Base-by-base conservation (phyloP, 2,329 filamentous ascomycete species). In the Macrophomina phaseolina region DNA sequence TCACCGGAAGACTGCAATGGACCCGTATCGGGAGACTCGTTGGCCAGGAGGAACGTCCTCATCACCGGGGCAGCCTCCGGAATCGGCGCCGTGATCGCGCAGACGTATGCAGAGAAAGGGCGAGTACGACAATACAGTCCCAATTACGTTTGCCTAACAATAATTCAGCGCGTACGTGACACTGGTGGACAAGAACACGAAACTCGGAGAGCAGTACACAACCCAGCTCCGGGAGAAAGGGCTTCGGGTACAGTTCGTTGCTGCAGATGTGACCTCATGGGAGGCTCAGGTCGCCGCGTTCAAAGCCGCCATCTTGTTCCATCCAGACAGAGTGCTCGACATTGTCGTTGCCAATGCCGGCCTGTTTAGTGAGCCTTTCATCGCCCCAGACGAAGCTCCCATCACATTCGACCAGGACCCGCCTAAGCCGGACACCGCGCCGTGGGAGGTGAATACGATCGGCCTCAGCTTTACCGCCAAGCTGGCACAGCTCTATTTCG, bases 261-360 rank as follows among this genome's bases (percentile, higher is more conserved):
- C 68, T 34, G 73, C 74, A 62, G 73, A 79, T 66, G 74, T 78
- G 3, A 72, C 71, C 5, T 71, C 71, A 7, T 77, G 75, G 61
- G 53, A 67, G 6, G 71, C 72, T 7, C 75, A 77, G 62, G 67
- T 72, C 14, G 61, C 61, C 2, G 71, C 76, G 49, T 79, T 78
- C 70, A 73, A 76, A 48, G 70, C 68, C 3, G 75, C 76, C 1
- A 68, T 77, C 14, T 11, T 45, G 1, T 75, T 73, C 28, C 73
- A 73, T 4, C 67, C 70, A 0, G 70, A 67, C 7, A 62, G 67
- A n/a, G 73, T 65, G 11, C 56, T 79, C 32, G 76, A 79, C 48
- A 56, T 77, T 16, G 74, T 76, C 2, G 69, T 78, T 4, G 70
- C 75, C 4, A 71, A 70, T 18, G 76, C 77, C 2, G 77, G 76